Evolutionary conservation across 2,329 filamentous ascomycete species (phyloP).

Genomic region (Endothia cerciana): DNA sequence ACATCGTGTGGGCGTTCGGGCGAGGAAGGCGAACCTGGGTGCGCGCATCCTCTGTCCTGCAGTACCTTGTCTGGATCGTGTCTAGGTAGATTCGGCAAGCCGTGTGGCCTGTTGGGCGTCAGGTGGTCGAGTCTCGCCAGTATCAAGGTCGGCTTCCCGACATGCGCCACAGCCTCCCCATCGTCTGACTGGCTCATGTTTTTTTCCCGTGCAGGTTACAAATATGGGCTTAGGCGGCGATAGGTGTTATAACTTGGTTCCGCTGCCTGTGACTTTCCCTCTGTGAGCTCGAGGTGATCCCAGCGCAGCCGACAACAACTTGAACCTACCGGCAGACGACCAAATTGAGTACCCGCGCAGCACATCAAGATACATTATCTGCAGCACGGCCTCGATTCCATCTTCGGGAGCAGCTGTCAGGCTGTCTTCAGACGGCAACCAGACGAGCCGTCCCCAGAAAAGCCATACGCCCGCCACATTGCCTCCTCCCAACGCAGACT

Average conservation of each 20-base stretch:
- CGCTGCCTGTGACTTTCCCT: background rate
- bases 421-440: background rate
- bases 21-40: background rate
- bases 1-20: background rate
- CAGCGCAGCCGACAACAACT: background rate
- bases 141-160: background rate
- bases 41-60: background rate
- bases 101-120: background rate
- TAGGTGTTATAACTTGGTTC: background rate
- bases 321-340: background rate
- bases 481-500: no score
- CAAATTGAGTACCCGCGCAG: background rate
- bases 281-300: background rate
- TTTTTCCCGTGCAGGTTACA: background rate
- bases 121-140: background rate
- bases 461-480: background rate
- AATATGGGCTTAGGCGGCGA: background rate
- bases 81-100: background rate
- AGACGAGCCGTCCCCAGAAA: background rate
- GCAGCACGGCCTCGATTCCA: background rate
- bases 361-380: background rate
- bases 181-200: background rate
- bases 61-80: background rate
- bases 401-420: background rate
- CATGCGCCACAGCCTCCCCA: background rate